Percentiles rank a stretch among this genome's conserved stretches.
These are phyloP conservation scores for Triticum urartu DNA, from an alignment of 176 grass and related monocot species.

Conservation along the genomic window DNA sequence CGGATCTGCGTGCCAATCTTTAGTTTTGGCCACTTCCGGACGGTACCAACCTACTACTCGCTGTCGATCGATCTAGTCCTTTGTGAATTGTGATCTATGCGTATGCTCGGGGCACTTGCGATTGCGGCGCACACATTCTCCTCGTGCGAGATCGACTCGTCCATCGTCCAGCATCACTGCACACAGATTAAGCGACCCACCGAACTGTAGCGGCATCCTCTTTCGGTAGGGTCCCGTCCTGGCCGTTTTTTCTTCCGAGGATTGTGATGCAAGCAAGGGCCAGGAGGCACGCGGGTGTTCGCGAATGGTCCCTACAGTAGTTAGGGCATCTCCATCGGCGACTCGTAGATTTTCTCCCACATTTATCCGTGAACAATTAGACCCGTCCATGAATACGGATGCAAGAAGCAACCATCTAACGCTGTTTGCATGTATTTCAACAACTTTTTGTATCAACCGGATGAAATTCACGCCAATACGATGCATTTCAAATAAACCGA, in stretches of 20 bases:
- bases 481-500: too few species aligned
- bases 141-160: not conserved
- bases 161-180: not conserved
- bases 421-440: too few species aligned
- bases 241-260: not conserved
- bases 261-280: not conserved
- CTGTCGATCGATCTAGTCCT: not conserved
- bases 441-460: too few species aligned
- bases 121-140: not conserved
- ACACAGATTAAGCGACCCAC: not conserved
- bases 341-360: too few species aligned
- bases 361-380: too few species aligned
- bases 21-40: slow-evolving; percentile 39
- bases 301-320: not conserved
- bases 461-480: too few species aligned
- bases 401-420: too few species aligned
- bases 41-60: not conserved
- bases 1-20: not conserved
- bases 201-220: not conserved
- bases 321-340: too few species aligned
- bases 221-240: not conserved
- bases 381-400: fast-evolving
- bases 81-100: not conserved
- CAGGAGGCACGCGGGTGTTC: not conserved
- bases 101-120: not conserved